Evolutionary conservation across 371 early-diverging fungal species (phyloP), one percentile per base, ranked within the genome.

Genomic region (Rhizomucor pusillus): DNA sequence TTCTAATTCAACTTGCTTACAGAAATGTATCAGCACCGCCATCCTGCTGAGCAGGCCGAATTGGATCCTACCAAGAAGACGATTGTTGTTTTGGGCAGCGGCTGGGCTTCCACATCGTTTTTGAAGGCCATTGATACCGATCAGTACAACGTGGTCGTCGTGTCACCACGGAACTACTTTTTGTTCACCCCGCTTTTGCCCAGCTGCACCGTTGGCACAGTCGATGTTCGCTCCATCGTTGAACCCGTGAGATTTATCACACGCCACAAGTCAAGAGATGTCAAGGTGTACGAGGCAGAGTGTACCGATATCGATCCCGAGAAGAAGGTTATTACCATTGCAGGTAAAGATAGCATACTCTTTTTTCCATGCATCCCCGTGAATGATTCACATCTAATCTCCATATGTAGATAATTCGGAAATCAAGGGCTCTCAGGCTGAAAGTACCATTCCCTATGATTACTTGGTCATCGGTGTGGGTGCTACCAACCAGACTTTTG

Each of bases 171-270:
- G 53, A 94, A 93, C 72, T 97, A 93, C 77, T 97, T 97, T 66
- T 71, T 93, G 63, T 95, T 94, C 74, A 94, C 96, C 5, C 96
- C 96, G 18, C 66, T 95, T 47, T 74, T 95, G 43, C 94, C 95
- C 37, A 85, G 84, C 57, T 86, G 86, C 63, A 91, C 92, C 0
- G 90, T 90, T 1, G 94, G 93, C 37, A 92, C 93, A 0, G 81
- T 93, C 23, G 93, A 93, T 65, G 76, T 87, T 44, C 83, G 91
- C 11, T 88, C 89, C 13, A 82, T 94, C 60, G 87, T 93, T 19
- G 87, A 88, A 63, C 94, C 97, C 5, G 85, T 92, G 41, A 87
- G 94, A 13, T 90, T 87, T 71, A 77, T 94, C 47, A 85, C 90
- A 52, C 85, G 94, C 35, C 89, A 90, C 79, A 94, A 94, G 77